A percentile compares a stretch with the other conserved stretches of the same genome.
phyloP scores from a whole-genome alignment of 192 early-diverging fungal genomes.

The Phycomyces blakesleeanus region DNA sequence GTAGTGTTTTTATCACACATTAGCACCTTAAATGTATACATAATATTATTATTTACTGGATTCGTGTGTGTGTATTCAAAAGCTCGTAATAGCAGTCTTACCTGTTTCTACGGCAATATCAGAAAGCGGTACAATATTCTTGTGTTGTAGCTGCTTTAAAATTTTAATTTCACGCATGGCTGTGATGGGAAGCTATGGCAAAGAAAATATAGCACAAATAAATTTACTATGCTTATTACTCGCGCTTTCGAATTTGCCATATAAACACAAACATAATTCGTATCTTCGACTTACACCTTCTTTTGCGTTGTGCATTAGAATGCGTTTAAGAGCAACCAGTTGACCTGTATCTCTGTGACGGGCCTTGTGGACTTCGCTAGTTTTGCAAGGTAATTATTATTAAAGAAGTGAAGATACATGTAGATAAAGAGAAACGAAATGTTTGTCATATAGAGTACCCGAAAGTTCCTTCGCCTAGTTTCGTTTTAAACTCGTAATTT shows the following conservation, averaged over 20 bases:
- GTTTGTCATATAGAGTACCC: too few species aligned
- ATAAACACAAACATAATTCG: not conserved
- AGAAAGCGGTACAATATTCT: constrained; percentile 70
- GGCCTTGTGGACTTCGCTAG: constrained; percentile 87
- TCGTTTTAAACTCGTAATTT: constrained; percentile 79
- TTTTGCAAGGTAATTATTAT: too few species aligned
- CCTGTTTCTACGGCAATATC: constrained; percentile 75
- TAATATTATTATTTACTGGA: too few species aligned
- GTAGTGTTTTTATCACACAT: not conserved
- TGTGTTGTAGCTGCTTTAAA: constrained; percentile 78
- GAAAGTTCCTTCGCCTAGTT: constrained; percentile 97
- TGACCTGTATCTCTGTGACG: constrained; percentile 61
- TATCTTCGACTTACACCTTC: constrained; percentile 51
- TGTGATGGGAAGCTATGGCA: constrained; percentile 79
- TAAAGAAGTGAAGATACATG: constrained; percentile 1
- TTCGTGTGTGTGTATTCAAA: not conserved
- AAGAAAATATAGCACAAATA: not conserved
- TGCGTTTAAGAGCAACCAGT: constrained; percentile 85
- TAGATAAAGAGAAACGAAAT: not conserved
- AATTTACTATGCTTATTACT: constrained; percentile 9
- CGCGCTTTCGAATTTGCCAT: not conserved
- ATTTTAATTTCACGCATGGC: constrained; percentile 96
- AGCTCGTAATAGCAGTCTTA: constrained; percentile 12
- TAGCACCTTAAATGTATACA: too few species aligned
- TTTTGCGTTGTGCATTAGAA: constrained; percentile 96